Conservation (phyloP, 1,139 yeast species). For the Geotrichum citri-aurantii region DNA sequence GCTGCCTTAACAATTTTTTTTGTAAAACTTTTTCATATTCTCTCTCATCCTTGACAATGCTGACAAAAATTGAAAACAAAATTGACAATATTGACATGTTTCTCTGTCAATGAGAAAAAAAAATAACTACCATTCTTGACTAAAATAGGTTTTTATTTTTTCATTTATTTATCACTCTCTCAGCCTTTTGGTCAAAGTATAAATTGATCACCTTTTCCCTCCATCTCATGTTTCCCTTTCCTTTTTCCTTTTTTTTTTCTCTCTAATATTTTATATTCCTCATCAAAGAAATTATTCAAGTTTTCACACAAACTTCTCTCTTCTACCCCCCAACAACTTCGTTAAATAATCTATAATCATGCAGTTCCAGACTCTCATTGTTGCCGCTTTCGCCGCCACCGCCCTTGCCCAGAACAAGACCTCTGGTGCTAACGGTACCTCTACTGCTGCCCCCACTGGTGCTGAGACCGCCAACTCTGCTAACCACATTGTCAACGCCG, state of each 20-base stretch:
- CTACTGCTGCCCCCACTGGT: conserved; percentile 32
- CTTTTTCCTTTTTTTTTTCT: too few species aligned
- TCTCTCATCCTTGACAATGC: too few species aligned
- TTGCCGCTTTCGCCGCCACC: conserved; percentile 44
- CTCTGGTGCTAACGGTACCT: conserved; percentile 37
- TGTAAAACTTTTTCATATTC: too few species aligned
- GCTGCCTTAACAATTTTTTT: too few species aligned
- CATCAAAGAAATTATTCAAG: too few species aligned
- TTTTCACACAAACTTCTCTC: not conserved
- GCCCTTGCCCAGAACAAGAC: conserved; percentile 42
- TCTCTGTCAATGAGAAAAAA: too few species aligned
- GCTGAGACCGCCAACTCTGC: conserved; percentile 48
- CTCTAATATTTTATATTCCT: not conserved
- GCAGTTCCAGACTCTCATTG: conserved; percentile 56
- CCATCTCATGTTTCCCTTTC: not conserved
- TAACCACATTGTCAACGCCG: conserved; percentile 51
- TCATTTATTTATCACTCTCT: not conserved
- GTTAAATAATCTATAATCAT: conserved; percentile 35
- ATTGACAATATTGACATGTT: too few species aligned
- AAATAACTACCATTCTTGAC: not conserved
- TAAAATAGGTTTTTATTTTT: not conserved
- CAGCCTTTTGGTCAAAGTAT: not conserved
- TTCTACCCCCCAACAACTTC: not conserved
- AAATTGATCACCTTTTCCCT: not conserved
- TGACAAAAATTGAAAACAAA: too few species aligned